These are phyloP conservation scores for Erysimum cheiranthoides DNA, from an alignment of 345 rosid species.

Conservation along the genomic window DNA sequence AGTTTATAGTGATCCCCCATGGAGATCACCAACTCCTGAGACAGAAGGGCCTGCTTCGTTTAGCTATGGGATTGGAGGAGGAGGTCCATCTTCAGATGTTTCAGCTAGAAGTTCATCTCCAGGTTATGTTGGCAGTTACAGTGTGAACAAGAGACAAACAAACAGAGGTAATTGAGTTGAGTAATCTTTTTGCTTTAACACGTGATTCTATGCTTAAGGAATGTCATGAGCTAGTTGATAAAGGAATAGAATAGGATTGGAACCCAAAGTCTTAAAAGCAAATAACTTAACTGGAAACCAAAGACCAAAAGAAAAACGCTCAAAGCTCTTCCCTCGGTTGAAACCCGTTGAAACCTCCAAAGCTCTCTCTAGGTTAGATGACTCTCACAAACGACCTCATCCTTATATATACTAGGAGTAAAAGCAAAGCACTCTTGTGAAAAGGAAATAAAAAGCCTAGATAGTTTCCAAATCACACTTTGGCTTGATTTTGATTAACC, in stretches of 20 bases:
- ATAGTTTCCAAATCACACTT: slow-evolving; percentile 25
- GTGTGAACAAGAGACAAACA: slow-evolving; percentile 75
- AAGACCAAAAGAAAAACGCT: neutral
- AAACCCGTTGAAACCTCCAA: neutral
- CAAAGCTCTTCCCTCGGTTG: neutral
- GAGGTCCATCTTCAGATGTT: slow-evolving; percentile 69
- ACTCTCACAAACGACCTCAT: neutral
- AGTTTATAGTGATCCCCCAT: slow-evolving; percentile 77
- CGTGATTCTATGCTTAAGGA: slow-evolving; percentile 30
- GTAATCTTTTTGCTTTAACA: slow-evolving; percentile 22
- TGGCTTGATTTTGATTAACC: slow-evolving; percentile 18
- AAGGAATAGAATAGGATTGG: slow-evolving; percentile 6
- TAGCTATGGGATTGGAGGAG: slow-evolving; percentile 67
- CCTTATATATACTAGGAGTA: slow-evolving; percentile 1
- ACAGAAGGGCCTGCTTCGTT: slow-evolving; percentile 70
- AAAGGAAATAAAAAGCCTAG: slow-evolving; percentile 25
- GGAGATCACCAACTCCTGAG: slow-evolving; percentile 76
- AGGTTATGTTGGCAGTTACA: slow-evolving; percentile 77
- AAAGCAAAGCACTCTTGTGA: neutral
- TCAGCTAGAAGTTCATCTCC: slow-evolving; percentile 67
- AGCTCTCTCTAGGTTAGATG: neutral
- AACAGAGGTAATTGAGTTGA: slow-evolving; percentile 75
- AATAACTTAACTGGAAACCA: slow-evolving; percentile 16
- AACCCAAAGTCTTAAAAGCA: neutral
- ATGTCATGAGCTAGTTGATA: slow-evolving; percentile 23